Conservation (phyloP, 2,329 filamentous ascomycete genomes). For the Diaporthe sp. region DNA sequence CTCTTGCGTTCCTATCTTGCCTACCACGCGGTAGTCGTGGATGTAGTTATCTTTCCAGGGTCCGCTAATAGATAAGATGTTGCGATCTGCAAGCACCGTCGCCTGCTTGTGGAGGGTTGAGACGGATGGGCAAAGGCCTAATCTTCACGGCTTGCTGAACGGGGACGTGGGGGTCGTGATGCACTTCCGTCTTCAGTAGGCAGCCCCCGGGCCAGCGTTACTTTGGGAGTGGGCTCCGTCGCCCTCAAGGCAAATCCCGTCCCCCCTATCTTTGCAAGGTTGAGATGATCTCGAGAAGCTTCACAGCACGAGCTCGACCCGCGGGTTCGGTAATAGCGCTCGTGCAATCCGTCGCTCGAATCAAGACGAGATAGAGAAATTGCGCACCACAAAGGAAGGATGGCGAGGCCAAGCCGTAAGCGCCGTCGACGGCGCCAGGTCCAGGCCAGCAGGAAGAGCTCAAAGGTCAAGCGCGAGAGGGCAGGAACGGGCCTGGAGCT, state of each 20-base stretch:
- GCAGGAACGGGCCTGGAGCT: neutral
- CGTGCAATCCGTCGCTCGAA: slow-evolving; percentile 26
- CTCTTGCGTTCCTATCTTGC: neutral
- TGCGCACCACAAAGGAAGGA: neutral
- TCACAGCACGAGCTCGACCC: slow-evolving; percentile 30
- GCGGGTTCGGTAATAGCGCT: slow-evolving; percentile 26
- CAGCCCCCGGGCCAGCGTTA: slow-evolving; percentile 28
- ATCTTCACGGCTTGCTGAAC: slow-evolving; percentile 8
- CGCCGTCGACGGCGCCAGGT: slow-evolving; percentile 5
- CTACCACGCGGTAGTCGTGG: neutral
- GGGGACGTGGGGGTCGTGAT: slow-evolving; percentile 38
- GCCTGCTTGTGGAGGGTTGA: slow-evolving; percentile 17
- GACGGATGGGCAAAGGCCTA: slow-evolving; percentile 20
- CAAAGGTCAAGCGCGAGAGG: neutral
- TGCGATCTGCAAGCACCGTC: slow-evolving; percentile 21
- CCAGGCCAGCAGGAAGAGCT: neutral
- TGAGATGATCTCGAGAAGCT: slow-evolving; percentile 28
- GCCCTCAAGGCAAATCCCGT: slow-evolving; percentile 36
- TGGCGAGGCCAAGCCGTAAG: slow-evolving; percentile 14
- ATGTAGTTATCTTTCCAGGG: slow-evolving; percentile 11
- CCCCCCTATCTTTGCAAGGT: slow-evolving; percentile 31
- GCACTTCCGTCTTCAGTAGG: slow-evolving; percentile 31
- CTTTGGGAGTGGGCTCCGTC: slow-evolving; percentile 31
- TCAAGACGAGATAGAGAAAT: neutral
- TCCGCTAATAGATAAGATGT: slow-evolving; percentile 26